Percentiles rank a stretch among this genome's conserved stretches.
Conservation (phyloP, 192 early-diverging fungal species). For the Coemansia interrupta region DNA sequence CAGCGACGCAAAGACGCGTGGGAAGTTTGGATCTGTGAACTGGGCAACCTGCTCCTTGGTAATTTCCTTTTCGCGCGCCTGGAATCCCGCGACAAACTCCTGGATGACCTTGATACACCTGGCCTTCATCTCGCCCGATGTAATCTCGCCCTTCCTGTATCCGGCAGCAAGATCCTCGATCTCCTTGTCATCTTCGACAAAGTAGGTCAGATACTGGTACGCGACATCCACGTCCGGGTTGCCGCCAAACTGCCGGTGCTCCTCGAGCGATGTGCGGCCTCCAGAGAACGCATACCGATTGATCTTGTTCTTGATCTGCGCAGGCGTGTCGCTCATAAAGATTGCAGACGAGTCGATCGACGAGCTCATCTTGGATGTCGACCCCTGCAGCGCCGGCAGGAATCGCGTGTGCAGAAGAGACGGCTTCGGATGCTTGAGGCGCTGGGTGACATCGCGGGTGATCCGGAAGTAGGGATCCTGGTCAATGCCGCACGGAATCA, state of each 20-base stretch:
- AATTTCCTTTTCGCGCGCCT: slow-evolving; percentile 63
- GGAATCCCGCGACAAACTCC: slow-evolving; percentile 73
- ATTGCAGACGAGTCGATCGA: slow-evolving; percentile 86
- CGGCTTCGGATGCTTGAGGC: slow-evolving; percentile 95
- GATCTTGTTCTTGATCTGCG: slow-evolving; percentile 97
- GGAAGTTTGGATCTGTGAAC: slow-evolving; percentile 61
- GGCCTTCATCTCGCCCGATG: slow-evolving; percentile 86
- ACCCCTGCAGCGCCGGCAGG: slow-evolving; percentile 90
- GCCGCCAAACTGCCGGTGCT: slow-evolving; percentile 77
- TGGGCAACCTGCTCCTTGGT: slow-evolving; percentile 61
- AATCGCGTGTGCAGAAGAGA: slow-evolving; percentile 90
- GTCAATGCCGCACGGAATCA: slow-evolving; percentile 98
- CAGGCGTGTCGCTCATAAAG: slow-evolving; percentile 85
- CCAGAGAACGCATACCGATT: slow-evolving; percentile 94
- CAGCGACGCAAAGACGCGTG: slow-evolving; percentile 35
- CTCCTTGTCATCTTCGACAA: slow-evolving; percentile 92
- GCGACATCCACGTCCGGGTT: slow-evolving; percentile 93
- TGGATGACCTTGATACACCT: slow-evolving; percentile 81
- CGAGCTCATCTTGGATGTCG: slow-evolving; percentile 92
- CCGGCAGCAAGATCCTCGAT: slow-evolving; percentile 61
- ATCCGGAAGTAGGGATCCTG: slow-evolving; percentile 99
- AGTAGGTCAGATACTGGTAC: slow-evolving; percentile 92
- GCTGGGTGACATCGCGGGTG: slow-evolving; percentile 88
- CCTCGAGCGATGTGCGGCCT: slow-evolving; percentile 80
- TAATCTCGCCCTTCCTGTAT: slow-evolving; percentile 81